Evolutionary conservation across 805 yeast genomes (phyloP).

Genomic region (Candida corydali): DNA sequence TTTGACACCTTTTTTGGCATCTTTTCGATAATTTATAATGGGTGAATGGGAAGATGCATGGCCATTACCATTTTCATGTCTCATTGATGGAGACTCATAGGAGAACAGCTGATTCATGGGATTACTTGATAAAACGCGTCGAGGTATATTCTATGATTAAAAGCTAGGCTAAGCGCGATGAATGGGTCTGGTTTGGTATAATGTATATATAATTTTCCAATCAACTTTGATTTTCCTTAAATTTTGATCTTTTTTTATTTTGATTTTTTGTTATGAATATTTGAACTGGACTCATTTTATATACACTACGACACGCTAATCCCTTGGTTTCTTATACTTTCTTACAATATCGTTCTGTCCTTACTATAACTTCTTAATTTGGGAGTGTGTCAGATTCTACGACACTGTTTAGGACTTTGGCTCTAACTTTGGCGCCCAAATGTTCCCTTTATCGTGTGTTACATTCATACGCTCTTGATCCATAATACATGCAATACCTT

Average conservation of each 20-base stretch:
- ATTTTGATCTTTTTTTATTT: background rate
- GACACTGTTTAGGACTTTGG: no score
- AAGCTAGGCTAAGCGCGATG: no score
- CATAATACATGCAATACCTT: no score
- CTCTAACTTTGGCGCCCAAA: no score
- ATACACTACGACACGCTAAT: conserved; percentile 5
- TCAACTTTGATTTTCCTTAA: background rate
- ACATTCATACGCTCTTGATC: no score
- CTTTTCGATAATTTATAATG: conserved; percentile 40
- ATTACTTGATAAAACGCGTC: background rate
- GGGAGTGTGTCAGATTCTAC: no score
- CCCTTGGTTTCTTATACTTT: conserved; percentile 3
- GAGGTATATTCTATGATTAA: no score
- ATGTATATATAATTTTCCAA: background rate
- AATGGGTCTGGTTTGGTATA: no score
- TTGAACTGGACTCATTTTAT: background rate
- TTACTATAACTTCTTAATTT: no score
- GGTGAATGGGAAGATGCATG: conserved; percentile 38
- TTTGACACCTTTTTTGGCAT: conserved; percentile 25
- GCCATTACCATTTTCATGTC: background rate
- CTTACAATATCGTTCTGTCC: no score
- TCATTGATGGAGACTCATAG: conserved; percentile 4
- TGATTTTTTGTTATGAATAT: conserved; percentile 1
- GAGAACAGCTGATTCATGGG: conserved; percentile 18
- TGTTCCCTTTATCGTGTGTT: no score